phyloP scores from a whole-genome alignment of 352 stramenopile species.

The Aphanomyces cochlioides region DNA sequence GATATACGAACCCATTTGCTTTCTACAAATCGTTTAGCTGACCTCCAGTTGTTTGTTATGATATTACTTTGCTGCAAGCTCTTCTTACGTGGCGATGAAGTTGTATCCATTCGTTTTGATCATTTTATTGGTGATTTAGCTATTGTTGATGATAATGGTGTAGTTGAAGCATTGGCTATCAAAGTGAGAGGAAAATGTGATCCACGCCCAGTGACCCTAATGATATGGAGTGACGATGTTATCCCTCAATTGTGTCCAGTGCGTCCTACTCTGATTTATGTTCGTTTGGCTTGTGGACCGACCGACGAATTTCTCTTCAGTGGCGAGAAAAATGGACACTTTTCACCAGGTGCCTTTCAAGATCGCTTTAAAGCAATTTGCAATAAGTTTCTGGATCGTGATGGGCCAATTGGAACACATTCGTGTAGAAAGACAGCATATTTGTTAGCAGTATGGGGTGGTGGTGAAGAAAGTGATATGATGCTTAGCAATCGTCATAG shows the following conservation, averaged over 20 bases:
- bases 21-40: slow-evolving; percentile 12
- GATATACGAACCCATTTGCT: slow-evolving; percentile 6
- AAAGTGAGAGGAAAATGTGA: neutral
- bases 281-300: neutral
- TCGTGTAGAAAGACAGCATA: slow-evolving; percentile 15
- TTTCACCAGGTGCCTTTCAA: neutral
- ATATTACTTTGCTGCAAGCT: neutral
- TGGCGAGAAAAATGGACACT: neutral
- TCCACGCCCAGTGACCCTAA: neutral
- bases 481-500: neutral
- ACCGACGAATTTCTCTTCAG: neutral
- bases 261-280: neutral
- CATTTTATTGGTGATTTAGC: slow-evolving; percentile 5
- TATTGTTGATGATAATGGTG: neutral
- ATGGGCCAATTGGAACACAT: slow-evolving; percentile 14
- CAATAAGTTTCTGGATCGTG: neutral
- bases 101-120: slow-evolving; percentile 1
- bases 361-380: slow-evolving; percentile 4
- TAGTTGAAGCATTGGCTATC: slow-evolving; percentile 13
- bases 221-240: slow-evolving; percentile 9
- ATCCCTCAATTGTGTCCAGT: slow-evolving; percentile 6
- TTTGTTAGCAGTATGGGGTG: slow-evolving; percentile 17
- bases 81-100: slow-evolving; percentile 6
- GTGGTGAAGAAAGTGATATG: slow-evolving; percentile 5
- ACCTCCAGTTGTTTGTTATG: slow-evolving; percentile 7